A percentile compares a stretch with the other conserved stretches of the same genome.
phyloP scores from a whole-genome alignment of 2,329 filamentous ascomycete genomes.

The Colletotrichum theobromicola region DNA sequence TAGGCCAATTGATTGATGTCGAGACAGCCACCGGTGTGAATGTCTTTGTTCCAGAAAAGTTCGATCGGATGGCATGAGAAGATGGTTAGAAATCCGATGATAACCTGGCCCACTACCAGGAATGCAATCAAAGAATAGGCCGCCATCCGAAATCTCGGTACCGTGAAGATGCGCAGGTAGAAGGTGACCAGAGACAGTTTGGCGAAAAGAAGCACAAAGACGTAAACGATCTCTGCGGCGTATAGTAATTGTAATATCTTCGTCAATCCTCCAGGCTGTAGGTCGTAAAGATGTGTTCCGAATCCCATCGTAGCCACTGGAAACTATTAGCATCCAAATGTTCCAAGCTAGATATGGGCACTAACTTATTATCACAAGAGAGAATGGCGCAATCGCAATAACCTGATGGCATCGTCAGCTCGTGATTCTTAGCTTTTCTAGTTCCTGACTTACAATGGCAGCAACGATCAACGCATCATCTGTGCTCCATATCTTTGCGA shows the following conservation, averaged over 20 bases:
- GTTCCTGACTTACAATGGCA: neutral
- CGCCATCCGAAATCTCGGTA: slow-evolving; percentile 27
- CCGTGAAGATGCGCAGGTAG: slow-evolving; percentile 34
- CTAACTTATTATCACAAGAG: slow-evolving; percentile 9
- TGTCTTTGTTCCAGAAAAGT: slow-evolving; percentile 32
- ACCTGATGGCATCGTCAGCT: neutral
- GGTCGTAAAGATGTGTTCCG: slow-evolving; percentile 20
- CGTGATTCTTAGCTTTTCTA: neutral
- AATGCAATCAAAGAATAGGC: slow-evolving; percentile 29
- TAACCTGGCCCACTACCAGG: slow-evolving; percentile 27
- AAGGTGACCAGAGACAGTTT: slow-evolving; percentile 36
- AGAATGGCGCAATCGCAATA: slow-evolving; percentile 2
- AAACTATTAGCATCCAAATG: neutral
- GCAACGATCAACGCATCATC: slow-evolving; percentile 6
- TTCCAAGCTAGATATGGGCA: rapidly evolving
- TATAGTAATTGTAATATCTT: slow-evolving; percentile 22
- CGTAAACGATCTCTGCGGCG: slow-evolving; percentile 32
- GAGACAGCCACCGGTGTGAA: slow-evolving; percentile 30
- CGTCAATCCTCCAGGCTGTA: neutral
- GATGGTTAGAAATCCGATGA: slow-evolving; percentile 34
- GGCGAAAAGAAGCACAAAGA: slow-evolving; percentile 29
- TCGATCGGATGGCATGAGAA: slow-evolving; percentile 33
- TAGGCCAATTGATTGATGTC: slow-evolving; percentile 55
- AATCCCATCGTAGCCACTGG: slow-evolving; percentile 13
- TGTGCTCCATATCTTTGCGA: slow-evolving; percentile 1